A percentile compares a stretch with the other conserved stretches of the same genome.
Evolutionary conservation across 106 monocot genomes (phyloP).

Genomic region (Amphibolis antarctica): DNA sequence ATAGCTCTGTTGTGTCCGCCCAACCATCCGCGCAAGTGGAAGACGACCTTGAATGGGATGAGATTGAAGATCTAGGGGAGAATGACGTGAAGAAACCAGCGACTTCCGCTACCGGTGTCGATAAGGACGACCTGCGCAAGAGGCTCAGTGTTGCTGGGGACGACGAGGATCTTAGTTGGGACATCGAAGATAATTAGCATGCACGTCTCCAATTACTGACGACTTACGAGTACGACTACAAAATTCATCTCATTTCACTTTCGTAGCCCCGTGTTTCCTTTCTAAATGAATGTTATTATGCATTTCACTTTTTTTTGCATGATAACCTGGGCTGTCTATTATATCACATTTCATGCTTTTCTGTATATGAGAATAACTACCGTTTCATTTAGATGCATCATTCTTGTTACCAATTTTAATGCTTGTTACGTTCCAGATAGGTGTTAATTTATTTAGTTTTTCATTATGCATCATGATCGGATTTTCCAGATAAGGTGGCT

Average conservation of each 20-base stretch:
- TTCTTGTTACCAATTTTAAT: too few relatives aligned
- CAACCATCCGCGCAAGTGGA: constrained; percentile 59
- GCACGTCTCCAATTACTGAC: background rate
- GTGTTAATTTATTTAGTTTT: too few relatives aligned
- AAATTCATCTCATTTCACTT: background rate
- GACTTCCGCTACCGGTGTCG: constrained; percentile 17
- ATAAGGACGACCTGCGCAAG: constrained; percentile 51
- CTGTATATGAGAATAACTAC: too few relatives aligned
- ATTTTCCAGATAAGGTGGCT: constrained; percentile 87
- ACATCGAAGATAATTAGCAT: constrained; percentile 78
- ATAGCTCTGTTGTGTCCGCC: constrained; percentile 48
- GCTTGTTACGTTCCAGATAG: too few relatives aligned
- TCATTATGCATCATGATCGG: too few relatives aligned
- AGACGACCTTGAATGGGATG: constrained; percentile 93
- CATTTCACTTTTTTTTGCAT: too few relatives aligned
- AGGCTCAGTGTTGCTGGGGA: constrained; percentile 49
- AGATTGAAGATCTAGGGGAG: constrained; percentile 85
- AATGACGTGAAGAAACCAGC: constrained; percentile 49
- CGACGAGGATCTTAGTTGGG: constrained; percentile 86
- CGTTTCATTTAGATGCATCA: too few relatives aligned
- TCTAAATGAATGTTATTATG: too few relatives aligned
- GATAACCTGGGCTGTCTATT: too few relatives aligned
- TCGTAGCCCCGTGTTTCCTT: too few relatives aligned
- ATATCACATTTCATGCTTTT: too few relatives aligned
- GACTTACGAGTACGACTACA: background rate